Evolutionary conservation across 805 yeast species (phyloP), one percentile per base, ranked within the genome.

Genomic region (Isabelozyma gotoi): DNA sequence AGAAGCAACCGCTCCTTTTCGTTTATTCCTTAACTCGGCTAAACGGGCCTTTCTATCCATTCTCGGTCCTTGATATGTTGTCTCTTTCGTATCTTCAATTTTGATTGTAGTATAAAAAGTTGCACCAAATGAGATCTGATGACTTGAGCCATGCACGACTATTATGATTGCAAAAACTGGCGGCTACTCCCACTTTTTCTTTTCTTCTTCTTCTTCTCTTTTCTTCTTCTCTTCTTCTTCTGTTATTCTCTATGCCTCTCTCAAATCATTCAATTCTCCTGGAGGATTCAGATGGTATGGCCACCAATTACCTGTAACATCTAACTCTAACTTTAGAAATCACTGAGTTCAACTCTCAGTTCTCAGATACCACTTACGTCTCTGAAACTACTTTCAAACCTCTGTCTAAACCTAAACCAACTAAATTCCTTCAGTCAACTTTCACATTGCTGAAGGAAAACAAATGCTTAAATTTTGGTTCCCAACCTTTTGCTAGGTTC

Each of bases 41-140:
- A 56, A 34, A 24, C 60, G 50, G 15, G 55, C 41, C 41, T 46
- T 56, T 36, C 60, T 44, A n/a, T 53, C 55, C 7, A 20, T 15
- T 7, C 29, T 21, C 29, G 29, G 7, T 21, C 11, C 29, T n/a
- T n/a, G n/a, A n/a, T n/a, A n/a, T n/a, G n/a, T n/a, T n/a, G n/a
- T n/a, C n/a, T n/a, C n/a, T n/a, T n/a, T n/a, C n/a, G n/a, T n/a
- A n/a, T n/a, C n/a, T n/a, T n/a, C n/a, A n/a, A n/a, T n/a, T n/a
- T n/a, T n/a, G n/a, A n/a, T n/a, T n/a, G n/a, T n/a, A n/a, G n/a
- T n/a, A n/a, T n/a, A n/a, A n/a, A n/a, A n/a, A n/a, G n/a, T n/a
- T n/a, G n/a, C n/a, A n/a, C n/a, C n/a, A n/a, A n/a, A n/a, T n/a
- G n/a, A n/a, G n/a, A n/a, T 24, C 29, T 24, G 29, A 24, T 24